Evolutionary conservation across 805 yeast species (phyloP).

Genomic region (Komagataella pastoris): DNA sequence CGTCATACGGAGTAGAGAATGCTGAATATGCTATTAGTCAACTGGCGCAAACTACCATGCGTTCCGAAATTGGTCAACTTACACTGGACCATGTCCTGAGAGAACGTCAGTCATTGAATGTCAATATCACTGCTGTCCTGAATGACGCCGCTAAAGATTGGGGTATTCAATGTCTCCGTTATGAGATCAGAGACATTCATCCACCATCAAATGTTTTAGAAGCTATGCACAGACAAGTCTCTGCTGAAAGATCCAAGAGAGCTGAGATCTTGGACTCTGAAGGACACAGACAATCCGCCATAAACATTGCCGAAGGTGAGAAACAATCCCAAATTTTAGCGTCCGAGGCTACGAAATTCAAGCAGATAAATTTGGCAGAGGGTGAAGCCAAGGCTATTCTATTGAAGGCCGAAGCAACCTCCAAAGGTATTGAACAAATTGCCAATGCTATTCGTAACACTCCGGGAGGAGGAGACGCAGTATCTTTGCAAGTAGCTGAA

Average conservation of each 20-base stretch:
- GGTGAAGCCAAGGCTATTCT: conserved; percentile 66
- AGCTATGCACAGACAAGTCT: conserved; percentile 86
- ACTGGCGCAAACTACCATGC: conserved; percentile 83
- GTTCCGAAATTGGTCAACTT: conserved; percentile 78
- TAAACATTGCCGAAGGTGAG: conserved; percentile 77
- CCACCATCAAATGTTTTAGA: conserved; percentile 78
- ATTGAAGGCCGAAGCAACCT: conserved; percentile 58
- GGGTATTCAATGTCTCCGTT: conserved; percentile 77
- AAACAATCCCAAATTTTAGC: conserved; percentile 56
- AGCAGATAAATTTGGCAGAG: conserved; percentile 51
- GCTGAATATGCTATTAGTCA: conserved; percentile 78
- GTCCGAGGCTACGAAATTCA: conserved; percentile 58
- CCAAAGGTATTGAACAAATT: conserved; percentile 50
- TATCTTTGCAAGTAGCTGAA: conserved; percentile 68
- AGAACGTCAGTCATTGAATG: conserved; percentile 63
- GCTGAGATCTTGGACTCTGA: conserved; percentile 83
- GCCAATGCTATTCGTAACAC: conserved; percentile 57
- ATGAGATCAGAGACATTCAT: conserved; percentile 79
- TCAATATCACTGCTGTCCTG: conserved; percentile 62
- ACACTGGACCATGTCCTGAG: conserved; percentile 65
- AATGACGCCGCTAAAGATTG: conserved; percentile 78
- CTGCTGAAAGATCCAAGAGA: conserved; percentile 76
- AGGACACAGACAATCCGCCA: conserved; percentile 67
- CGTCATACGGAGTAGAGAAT: conserved; percentile 80
- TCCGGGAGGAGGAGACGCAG: conserved; percentile 66